Percentiles rank a stretch among this genome's conserved stretches.
Evolutionary conservation across 192 early-diverging fungal species (phyloP).

Genomic region (Coemansia sp.): DNA sequence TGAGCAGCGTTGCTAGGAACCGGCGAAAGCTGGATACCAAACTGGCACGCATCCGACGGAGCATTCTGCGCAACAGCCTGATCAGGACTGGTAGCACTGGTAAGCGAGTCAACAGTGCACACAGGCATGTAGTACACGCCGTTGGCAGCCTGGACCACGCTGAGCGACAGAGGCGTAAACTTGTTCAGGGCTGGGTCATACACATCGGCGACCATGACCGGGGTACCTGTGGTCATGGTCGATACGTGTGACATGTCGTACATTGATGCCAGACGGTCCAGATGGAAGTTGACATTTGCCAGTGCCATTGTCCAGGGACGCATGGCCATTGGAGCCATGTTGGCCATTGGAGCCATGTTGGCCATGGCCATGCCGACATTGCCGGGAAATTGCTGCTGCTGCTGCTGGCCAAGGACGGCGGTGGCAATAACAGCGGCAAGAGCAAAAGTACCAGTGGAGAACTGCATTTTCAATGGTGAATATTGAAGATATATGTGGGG

Average conservation of each 20-base stretch:
- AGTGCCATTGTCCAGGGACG: too few species aligned
- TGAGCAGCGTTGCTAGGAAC: constrained; percentile 7
- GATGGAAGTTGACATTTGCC: constrained; percentile 6
- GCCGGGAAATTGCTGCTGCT: neutral
- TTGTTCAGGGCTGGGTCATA: constrained; percentile 27
- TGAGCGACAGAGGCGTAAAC: constrained; percentile 22
- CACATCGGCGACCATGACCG: constrained; percentile 11
- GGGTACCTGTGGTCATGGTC: constrained; percentile 6
- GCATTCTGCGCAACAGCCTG: too few species aligned
- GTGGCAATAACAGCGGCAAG: neutral
- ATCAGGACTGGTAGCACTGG: neutral
- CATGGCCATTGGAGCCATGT: too few species aligned
- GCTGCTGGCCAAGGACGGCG: neutral
- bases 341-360: too few species aligned
- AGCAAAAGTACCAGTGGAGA: too few species aligned
- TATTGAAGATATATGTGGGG: too few species aligned
- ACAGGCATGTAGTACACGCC: constrained; percentile 30
- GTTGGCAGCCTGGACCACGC: constrained; percentile 16
- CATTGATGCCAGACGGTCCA: constrained; percentile 15
- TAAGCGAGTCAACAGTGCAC: constrained; percentile 28
- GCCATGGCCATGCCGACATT: neutral
- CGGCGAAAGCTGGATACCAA: constrained; percentile 6
- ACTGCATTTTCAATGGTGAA: too few species aligned
- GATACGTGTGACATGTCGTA: constrained; percentile 25
- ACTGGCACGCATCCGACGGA: constrained; percentile 8